Evolutionary conservation across 2,329 filamentous ascomycete genomes (phyloP).

Genomic region (Hirsutella thompsonii): DNA sequence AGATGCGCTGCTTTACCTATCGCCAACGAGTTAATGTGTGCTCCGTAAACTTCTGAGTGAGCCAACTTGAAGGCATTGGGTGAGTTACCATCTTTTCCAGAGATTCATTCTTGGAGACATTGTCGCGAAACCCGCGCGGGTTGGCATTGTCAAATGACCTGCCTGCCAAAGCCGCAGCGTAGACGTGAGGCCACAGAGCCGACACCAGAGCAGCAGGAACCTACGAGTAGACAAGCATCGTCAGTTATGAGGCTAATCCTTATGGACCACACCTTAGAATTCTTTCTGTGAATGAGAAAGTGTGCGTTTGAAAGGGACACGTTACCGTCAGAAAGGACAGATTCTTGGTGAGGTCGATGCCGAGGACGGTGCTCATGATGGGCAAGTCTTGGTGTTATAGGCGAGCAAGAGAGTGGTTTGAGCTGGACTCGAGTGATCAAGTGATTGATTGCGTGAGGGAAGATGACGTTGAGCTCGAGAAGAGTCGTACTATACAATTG

Average conservation of each 20-base stretch:
- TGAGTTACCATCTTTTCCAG: slow-evolving; percentile 15
- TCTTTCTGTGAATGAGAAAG: neutral
- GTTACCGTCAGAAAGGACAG: slow-evolving; percentile 15
- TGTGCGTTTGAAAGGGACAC: neutral
- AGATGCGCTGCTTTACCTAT: slow-evolving; percentile 26
- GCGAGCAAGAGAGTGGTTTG: neutral
- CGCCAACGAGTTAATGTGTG: neutral
- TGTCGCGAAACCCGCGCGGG: slow-evolving; percentile 21
- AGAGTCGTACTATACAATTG: too few species aligned
- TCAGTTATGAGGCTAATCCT: neutral
- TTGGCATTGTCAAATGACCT: slow-evolving; percentile 24
- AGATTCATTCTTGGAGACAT: slow-evolving; percentile 17
- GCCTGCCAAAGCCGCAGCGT: slow-evolving; percentile 16
- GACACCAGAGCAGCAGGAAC: slow-evolving; percentile 25
- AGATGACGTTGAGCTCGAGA: too few species aligned
- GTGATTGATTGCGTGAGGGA: too few species aligned
- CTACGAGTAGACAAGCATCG: slow-evolving; percentile 11
- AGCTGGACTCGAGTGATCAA: too few species aligned
- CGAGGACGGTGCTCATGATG: slow-evolving; percentile 17
- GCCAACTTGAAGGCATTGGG: neutral
- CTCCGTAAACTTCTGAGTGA: neutral
- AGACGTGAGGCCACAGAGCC: slow-evolving; percentile 21
- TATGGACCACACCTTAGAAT: neutral
- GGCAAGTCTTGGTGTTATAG: neutral
- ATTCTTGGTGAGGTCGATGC: slow-evolving; percentile 22